Evolutionary conservation across 495 filamentous ascomycete species (phyloP).

Genomic region (Penicillium parvum): DNA sequence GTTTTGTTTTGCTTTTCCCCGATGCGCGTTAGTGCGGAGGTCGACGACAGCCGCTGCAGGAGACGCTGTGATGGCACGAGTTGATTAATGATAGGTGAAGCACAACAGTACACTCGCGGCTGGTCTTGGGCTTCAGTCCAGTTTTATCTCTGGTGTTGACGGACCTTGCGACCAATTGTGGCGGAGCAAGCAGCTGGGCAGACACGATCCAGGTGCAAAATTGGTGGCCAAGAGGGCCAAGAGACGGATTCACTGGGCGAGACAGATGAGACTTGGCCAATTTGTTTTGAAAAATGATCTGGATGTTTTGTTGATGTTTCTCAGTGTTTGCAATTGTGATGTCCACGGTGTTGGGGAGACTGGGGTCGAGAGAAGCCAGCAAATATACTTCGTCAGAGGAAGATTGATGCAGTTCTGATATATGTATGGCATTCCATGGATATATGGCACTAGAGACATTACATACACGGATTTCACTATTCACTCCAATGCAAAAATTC

Average conservation of each 20-base stretch:
- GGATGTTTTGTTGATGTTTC: too few species aligned
- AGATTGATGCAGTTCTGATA: not conserved
- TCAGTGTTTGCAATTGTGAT: too few species aligned
- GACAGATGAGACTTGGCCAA: too few species aligned
- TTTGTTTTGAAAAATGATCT: too few species aligned
- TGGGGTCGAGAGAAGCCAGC: too few species aligned
- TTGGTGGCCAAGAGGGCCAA: too few species aligned
- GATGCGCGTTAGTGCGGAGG: conserved; percentile 13
- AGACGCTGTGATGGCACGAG: too few species aligned
- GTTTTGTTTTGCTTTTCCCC: conserved; percentile 27
- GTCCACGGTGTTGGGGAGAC: too few species aligned
- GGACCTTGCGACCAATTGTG: conserved; percentile 4
- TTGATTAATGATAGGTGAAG: not conserved
- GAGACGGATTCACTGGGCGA: too few species aligned
- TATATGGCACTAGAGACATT: conserved; percentile 4
- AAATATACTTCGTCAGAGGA: not conserved
- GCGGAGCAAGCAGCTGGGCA: too few species aligned
- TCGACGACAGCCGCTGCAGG: not conserved
- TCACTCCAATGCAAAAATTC: conserved; percentile 3
- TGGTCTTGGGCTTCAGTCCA: not conserved
- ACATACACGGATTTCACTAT: conserved; percentile 1
- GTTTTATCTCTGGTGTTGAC: conserved; percentile 4
- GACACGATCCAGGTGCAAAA: too few species aligned
- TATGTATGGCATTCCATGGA: conserved; percentile 5
- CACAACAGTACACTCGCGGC: not conserved